Evolutionary conservation across 768 basidiomycete genomes (phyloP).

Genomic region (Boletus eberwhitei): DNA sequence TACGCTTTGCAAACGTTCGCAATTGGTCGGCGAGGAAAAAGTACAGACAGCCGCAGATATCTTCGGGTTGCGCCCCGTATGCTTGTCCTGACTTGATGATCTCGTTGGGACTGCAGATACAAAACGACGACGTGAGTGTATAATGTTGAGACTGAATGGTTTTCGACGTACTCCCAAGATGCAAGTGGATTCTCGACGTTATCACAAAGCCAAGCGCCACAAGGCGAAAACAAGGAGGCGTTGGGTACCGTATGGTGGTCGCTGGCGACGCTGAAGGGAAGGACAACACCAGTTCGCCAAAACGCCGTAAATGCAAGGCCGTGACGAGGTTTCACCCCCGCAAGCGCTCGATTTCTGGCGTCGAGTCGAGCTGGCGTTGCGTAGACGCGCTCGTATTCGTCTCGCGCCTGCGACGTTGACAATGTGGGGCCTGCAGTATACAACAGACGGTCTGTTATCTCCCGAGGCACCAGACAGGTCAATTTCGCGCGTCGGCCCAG

Average conservation of each 20-base stretch:
- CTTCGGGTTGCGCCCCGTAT: slow-evolving; percentile 36
- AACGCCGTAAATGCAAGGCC: slow-evolving; percentile 39
- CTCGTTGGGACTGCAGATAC: slow-evolving; percentile 33
- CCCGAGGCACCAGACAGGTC: slow-evolving; percentile 21
- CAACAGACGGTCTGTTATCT: slow-evolving; percentile 28
- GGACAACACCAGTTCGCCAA: slow-evolving; percentile 39
- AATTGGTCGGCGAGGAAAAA: slow-evolving; percentile 42
- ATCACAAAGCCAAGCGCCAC: slow-evolving; percentile 41
- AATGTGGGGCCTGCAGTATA: slow-evolving; percentile 24
- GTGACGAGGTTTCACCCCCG: slow-evolving; percentile 39
- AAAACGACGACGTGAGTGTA: not conserved
- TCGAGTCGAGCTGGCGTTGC: slow-evolving; percentile 38
- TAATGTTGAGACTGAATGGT: not conserved
- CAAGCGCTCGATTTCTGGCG: slow-evolving; percentile 38
- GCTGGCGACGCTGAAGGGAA: slow-evolving; percentile 41
- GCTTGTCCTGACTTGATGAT: slow-evolving; percentile 37
- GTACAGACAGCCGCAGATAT: slow-evolving; percentile 48
- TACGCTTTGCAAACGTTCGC: slow-evolving; percentile 34
- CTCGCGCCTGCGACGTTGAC: slow-evolving; percentile 20
- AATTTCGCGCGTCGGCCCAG: slow-evolving; percentile 16
- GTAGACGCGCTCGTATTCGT: slow-evolving; percentile 30
- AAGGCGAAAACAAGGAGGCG: slow-evolving; percentile 41
- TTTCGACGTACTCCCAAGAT: slow-evolving; percentile 44
- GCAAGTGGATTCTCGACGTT: slow-evolving; percentile 40
- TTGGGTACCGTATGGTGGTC: slow-evolving; percentile 40